Percentiles rank a stretch among this genome's conserved stretches.
These are phyloP conservation scores for Linum lewisii DNA, from an alignment of 345 rosid genomes.

Conservation along the genomic window DNA sequence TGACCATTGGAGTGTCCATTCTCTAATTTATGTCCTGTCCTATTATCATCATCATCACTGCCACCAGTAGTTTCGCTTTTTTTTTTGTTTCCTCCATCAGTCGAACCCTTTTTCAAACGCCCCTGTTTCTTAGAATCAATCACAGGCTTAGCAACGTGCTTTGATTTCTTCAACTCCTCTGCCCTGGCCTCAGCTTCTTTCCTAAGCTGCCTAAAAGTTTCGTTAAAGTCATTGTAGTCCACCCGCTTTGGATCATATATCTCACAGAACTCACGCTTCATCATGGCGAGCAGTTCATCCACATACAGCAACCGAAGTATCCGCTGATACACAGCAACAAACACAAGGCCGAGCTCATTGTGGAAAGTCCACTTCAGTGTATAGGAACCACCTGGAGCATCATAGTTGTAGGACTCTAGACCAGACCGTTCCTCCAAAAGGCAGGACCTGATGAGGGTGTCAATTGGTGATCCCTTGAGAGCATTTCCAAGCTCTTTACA, in stretches of 20 bases:
- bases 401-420: conserved; percentile 55
- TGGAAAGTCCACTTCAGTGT: conserved; percentile 97
- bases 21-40: conserved; percentile 37
- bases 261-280: conserved; percentile 60
- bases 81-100: conserved; percentile 52
- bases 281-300: conserved; percentile 76
- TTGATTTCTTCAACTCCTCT: conserved; percentile 72
- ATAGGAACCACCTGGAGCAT: conserved; percentile 72
- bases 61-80: conserved; percentile 38
- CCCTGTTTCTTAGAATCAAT: conserved; percentile 51
- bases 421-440: conserved; percentile 98
- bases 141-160: conserved; percentile 44
- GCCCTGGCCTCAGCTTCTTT: conserved; percentile 84
- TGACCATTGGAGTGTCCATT: conserved; percentile 56
- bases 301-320: conserved; percentile 84
- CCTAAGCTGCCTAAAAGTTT: conserved; percentile 85
- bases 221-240: conserved; percentile 60
- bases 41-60: conserved; percentile 36
- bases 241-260: conserved; percentile 69
- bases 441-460: conserved; percentile 80
- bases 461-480: conserved; percentile 84
- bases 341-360: conserved; percentile 90
- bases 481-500: conserved; percentile 94
- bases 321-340: conserved; percentile 93
- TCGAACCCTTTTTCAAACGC: conserved; percentile 42